Conservation (phyloP, 1,284 basidiomycete species). For the Moniliophthora roreri region DNA sequence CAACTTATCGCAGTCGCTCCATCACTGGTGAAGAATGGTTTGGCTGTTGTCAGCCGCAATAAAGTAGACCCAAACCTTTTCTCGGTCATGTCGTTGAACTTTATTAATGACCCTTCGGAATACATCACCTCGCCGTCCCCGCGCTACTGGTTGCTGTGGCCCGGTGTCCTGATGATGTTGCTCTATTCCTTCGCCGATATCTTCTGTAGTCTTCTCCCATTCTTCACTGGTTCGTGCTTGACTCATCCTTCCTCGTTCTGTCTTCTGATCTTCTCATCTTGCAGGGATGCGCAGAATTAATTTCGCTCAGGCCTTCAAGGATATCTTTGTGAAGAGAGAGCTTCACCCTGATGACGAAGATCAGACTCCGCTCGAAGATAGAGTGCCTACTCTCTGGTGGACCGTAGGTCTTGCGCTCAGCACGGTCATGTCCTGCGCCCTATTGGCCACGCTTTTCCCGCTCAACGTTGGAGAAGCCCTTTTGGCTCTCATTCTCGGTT, state of each 20-base stretch:
- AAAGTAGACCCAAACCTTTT: constrained; percentile 42
- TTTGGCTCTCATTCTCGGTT: constrained; percentile 57
- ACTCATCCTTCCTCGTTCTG: background rate
- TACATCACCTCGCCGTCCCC: constrained; percentile 51
- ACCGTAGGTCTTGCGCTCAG: constrained; percentile 46
- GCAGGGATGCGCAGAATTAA: constrained; percentile 17
- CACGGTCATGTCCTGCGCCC: constrained; percentile 52
- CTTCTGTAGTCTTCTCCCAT: constrained; percentile 33
- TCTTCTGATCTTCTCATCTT: constrained; percentile 5
- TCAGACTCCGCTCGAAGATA: constrained; percentile 49
- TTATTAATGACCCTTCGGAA: constrained; percentile 35
- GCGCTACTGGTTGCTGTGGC: constrained; percentile 72
- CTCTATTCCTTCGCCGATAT: constrained; percentile 52
- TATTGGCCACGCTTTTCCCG: constrained; percentile 55
- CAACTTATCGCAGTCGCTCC: no score
- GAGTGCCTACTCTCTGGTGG: constrained; percentile 60
- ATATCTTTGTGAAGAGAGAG: constrained; percentile 28
- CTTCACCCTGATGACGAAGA: constrained; percentile 43
- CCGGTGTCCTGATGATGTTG: constrained; percentile 58
- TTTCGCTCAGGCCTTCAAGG: constrained; percentile 24
- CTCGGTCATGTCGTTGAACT: constrained; percentile 43
- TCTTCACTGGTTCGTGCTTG: constrained; percentile 26
- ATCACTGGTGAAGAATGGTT: constrained; percentile 50
- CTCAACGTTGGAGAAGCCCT: constrained; percentile 61
- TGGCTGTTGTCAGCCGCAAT: constrained; percentile 38